Base-by-base conservation (phyloP, 2,329 filamentous ascomycete species). In the Fusarium scirpi region DNA sequence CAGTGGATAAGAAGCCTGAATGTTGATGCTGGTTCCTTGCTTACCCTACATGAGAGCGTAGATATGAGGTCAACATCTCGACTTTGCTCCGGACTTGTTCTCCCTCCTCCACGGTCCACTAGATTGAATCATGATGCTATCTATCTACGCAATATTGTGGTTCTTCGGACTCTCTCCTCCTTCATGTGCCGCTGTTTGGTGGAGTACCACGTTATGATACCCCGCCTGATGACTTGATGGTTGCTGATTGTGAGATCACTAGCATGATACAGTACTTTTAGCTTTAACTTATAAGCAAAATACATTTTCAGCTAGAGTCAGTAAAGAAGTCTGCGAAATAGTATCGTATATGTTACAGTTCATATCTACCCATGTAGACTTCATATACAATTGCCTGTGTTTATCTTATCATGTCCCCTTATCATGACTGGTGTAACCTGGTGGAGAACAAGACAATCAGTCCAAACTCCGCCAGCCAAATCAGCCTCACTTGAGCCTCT, bases 1-100 rank as follows among this genome's bases (percentile, higher is more conserved):
- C 62, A 74, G 65, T 75, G 73, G 73, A 64, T 38, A 54, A 49
- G 27, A 65, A 69, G 47, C 38, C 30, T 25, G 22, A 29, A 47
- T 29, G 12, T n/a, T 29, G 18, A 47, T 47, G 25, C 27, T n/a
- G 24, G 45, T 47, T 25, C 45, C 45, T 47, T 52, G 49, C 49
- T 38, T 54, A 64, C 53, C 47, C 58, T 58, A 63, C 32, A 47
- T 16, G 20, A n/a, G 18, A 48, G 7, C 11, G 22, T 32, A 38
- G 29, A 64, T 25, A 46, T 47, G 29, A 48, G 16, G 27, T 48
- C 60, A 56, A 30, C 38, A 40, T 27, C 22, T 38, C 18, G 25
- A 56, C 30, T 40, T 45, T 61, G 40, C 30, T 38, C 55, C 22
- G 25, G 8, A 30, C 11, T 45, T 12, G 48, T 22, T 57, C 24